Evolutionary conservation across 345 rosid species (phyloP).

Genomic region (Gossypium australe): DNA sequence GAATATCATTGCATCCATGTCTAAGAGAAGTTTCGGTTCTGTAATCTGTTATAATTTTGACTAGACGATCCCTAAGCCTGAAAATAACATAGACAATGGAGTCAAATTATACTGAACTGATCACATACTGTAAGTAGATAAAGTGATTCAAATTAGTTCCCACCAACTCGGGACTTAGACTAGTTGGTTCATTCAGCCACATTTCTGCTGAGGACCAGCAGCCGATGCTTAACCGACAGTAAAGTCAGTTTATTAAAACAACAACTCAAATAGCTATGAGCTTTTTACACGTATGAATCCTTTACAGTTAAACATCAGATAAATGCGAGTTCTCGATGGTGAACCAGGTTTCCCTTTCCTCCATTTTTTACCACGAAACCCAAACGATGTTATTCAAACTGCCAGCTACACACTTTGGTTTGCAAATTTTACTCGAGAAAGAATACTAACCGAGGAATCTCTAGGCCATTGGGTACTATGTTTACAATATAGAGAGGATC

Average conservation of each 20-base stretch:
- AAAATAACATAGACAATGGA: slow-evolving; percentile 14
- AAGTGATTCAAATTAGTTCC: too few species aligned
- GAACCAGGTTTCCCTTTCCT: too few species aligned
- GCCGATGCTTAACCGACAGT: neutral
- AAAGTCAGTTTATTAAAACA: neutral
- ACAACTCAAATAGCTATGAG: neutral
- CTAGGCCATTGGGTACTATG: slow-evolving; percentile 94
- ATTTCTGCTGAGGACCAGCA: neutral
- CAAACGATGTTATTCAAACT: too few species aligned
- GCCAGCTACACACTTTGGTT: neutral
- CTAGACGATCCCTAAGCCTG: slow-evolving; percentile 92
- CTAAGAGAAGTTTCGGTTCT: slow-evolving; percentile 97
- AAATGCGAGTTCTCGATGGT: too few species aligned
- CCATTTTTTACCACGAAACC: too few species aligned
- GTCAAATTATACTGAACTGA: neutral
- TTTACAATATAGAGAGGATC: slow-evolving; percentile 95
- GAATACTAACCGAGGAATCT: slow-evolving; percentile 85
- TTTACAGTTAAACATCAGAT: neutral
- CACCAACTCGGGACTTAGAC: neutral
- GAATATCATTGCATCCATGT: slow-evolving; percentile 81
- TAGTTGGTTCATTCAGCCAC: neutral
- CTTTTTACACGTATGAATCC: neutral
- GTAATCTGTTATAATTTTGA: slow-evolving; percentile 30
- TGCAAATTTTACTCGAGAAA: neutral
- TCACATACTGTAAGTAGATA: too few species aligned